phyloP scores from a whole-genome alignment of 495 filamentous ascomycete species.

The Hyaloscypha finlandica region DNA sequence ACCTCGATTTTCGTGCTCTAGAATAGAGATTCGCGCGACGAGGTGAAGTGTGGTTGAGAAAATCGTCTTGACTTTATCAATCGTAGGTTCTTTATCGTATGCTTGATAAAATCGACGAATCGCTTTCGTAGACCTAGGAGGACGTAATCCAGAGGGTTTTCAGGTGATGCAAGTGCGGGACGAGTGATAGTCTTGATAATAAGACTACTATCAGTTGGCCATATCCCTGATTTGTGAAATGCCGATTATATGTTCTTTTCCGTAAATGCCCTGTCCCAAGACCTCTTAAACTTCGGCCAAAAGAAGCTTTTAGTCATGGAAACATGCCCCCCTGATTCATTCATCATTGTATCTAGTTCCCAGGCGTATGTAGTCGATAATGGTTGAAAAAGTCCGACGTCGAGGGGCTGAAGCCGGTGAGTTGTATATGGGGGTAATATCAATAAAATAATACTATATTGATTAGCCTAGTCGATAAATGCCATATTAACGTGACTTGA shows the following conservation, averaged over 20 bases:
- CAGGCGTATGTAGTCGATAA: neutral
- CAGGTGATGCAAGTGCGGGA: no score
- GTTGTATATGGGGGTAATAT: conserved; percentile 1
- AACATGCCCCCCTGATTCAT: neutral
- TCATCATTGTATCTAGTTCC: neutral
- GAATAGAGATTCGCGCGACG: neutral
- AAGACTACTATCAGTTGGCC: no score
- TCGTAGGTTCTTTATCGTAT: no score
- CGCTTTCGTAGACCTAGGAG: no score
- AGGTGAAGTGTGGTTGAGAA: neutral
- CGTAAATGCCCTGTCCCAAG: neutral
- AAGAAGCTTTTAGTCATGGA: neutral
- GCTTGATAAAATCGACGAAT: no score
- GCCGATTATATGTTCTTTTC: no score
- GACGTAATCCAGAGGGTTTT: no score
- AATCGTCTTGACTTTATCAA: no score
- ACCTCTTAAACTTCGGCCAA: neutral
- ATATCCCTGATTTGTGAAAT: no score
- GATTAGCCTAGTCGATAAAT: neutral
- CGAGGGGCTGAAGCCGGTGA: neutral
- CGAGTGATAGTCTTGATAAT: no score
- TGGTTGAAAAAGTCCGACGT: neutral
- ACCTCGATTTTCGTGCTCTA: neutral
- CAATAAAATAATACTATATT: neutral
- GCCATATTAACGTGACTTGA: conserved; percentile 1